These are phyloP conservation scores for Artomyces pyxidatus DNA, from an alignment of 768 basidiomycete genomes.

Conservation along the genomic window DNA sequence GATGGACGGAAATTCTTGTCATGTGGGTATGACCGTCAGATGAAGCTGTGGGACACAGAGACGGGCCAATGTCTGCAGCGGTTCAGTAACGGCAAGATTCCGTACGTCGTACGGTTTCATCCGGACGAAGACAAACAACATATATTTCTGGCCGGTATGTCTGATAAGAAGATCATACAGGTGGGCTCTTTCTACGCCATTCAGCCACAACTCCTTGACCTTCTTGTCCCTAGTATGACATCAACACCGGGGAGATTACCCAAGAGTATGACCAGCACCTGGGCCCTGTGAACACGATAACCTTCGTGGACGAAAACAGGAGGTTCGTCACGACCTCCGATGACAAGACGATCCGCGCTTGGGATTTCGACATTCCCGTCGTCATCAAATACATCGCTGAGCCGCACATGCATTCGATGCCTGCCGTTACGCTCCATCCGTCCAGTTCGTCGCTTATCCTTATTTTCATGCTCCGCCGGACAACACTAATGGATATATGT, in stretches of 20 bases:
- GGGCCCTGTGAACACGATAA: slow-evolving; percentile 97
- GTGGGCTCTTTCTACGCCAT: slow-evolving; percentile 32
- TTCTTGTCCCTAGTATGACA: slow-evolving; percentile 66
- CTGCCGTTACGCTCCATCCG: slow-evolving; percentile 92
- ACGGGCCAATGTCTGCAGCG: slow-evolving; percentile 96
- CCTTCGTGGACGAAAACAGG: slow-evolving; percentile 96
- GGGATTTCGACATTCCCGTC: slow-evolving; percentile 99
- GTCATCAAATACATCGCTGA: slow-evolving; percentile 99
- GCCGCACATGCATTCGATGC: slow-evolving; percentile 99
- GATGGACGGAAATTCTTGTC: slow-evolving; percentile 85
- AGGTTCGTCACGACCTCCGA: slow-evolving; percentile 97
- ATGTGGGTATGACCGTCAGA: slow-evolving; percentile 91
- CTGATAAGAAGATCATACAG: slow-evolving; percentile 98
- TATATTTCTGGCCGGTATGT: slow-evolving; percentile 97
- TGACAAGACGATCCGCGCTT: slow-evolving; percentile 97
- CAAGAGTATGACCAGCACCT: slow-evolving; percentile 99
- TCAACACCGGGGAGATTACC: slow-evolving; percentile 88
- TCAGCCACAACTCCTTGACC: slow-evolving; percentile 3
- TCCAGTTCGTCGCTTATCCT: slow-evolving; percentile 60
- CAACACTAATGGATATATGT: slow-evolving; percentile 17
- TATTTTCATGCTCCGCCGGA: slow-evolving; percentile 5
- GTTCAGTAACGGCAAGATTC: slow-evolving; percentile 96
- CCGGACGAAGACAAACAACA: slow-evolving; percentile 95
- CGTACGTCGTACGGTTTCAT: slow-evolving; percentile 92
- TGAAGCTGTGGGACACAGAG: slow-evolving; percentile 99